Evolutionary conservation across 768 basidiomycete species (phyloP).

Genomic region (Russula griseocarnosa): DNA sequence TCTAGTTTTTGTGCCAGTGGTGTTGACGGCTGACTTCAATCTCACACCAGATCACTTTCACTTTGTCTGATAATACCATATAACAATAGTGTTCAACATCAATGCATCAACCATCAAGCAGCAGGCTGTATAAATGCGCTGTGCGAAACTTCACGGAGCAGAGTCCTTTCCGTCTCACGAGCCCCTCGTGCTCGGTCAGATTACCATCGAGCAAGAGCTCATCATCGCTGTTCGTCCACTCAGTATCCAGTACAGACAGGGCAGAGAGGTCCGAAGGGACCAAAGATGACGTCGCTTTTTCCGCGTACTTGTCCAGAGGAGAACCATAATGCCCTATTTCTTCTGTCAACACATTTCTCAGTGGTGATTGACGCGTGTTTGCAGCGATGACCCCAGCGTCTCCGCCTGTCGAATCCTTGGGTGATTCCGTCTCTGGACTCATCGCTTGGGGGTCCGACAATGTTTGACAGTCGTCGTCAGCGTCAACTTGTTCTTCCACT

Average conservation of each 20-base stretch:
- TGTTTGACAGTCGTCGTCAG: not conserved
- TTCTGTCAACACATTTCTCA: not conserved
- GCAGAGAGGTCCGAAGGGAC: not conserved
- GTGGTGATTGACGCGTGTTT: not conserved
- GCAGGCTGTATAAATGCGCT: slow-evolving; percentile 17
- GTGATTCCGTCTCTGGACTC: not conserved
- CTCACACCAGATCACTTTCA: too few species aligned
- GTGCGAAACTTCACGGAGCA: slow-evolving; percentile 19
- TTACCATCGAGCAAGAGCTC: slow-evolving; percentile 15
- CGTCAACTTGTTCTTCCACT: slow-evolving; percentile 7
- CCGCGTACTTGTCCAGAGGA: not conserved
- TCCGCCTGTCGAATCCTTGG: not conserved
- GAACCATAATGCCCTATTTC: not conserved
- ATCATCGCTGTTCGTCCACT: slow-evolving; percentile 16
- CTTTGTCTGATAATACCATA: not conserved
- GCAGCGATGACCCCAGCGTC: not conserved
- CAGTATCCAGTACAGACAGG: not conserved
- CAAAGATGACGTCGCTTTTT: not conserved
- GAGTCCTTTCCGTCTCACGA: slow-evolving; percentile 16
- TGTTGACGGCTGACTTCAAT: too few species aligned
- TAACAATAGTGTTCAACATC: not conserved
- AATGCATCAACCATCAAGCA: slow-evolving; percentile 11
- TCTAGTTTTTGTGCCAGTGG: too few species aligned
- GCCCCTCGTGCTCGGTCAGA: slow-evolving; percentile 2
- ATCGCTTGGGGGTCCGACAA: not conserved